Conservation (phyloP, 768 basidiomycete genomes). For the Rhizopogon sp. region DNA sequence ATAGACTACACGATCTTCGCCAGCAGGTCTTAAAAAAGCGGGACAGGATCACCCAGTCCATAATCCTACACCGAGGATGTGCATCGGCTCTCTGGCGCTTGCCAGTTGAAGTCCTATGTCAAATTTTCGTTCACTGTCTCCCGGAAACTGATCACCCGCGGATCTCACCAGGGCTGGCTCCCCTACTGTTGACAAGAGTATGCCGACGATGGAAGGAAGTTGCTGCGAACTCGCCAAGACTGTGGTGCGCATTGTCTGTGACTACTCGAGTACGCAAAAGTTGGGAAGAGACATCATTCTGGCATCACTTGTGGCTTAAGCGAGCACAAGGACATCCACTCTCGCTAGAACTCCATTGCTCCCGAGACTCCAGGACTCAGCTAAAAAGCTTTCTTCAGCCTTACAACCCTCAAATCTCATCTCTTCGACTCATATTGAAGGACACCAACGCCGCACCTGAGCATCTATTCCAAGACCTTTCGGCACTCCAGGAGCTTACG, state of each 20-base stretch:
- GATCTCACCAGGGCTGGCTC: constrained; percentile 12
- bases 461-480: constrained; percentile 11
- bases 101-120: constrained; percentile 41
- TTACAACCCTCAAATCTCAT: constrained; percentile 9
- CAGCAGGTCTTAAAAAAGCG: constrained; percentile 10
- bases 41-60: constrained; percentile 9
- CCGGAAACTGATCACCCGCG: constrained; percentile 19
- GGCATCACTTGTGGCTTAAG: constrained; percentile 6
- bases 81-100: constrained; percentile 30
- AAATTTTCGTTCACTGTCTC: constrained; percentile 42
- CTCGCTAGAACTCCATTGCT: constrained; percentile 13
- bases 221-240: constrained; percentile 32
- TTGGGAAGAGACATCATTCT: constrained; percentile 6
- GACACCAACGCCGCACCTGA: constrained; percentile 7
- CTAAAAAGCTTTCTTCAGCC: constrained; percentile 9
- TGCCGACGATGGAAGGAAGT: constrained; percentile 39
- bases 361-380: too few relatives aligned
- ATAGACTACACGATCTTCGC: constrained; percentile 5
- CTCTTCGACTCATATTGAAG: constrained; percentile 2
- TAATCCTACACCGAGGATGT: constrained; percentile 15
- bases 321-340: constrained; percentile 12
- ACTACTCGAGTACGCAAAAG: constrained; percentile 24
- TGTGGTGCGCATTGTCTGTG: constrained; percentile 32
- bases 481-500: constrained; percentile 15
- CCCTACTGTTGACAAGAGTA: constrained; percentile 35